Evolutionary conservation across 2,329 filamentous ascomycete species (phyloP), one percentile per base, ranked within the genome.

Genomic region (Monilinia fructigena): DNA sequence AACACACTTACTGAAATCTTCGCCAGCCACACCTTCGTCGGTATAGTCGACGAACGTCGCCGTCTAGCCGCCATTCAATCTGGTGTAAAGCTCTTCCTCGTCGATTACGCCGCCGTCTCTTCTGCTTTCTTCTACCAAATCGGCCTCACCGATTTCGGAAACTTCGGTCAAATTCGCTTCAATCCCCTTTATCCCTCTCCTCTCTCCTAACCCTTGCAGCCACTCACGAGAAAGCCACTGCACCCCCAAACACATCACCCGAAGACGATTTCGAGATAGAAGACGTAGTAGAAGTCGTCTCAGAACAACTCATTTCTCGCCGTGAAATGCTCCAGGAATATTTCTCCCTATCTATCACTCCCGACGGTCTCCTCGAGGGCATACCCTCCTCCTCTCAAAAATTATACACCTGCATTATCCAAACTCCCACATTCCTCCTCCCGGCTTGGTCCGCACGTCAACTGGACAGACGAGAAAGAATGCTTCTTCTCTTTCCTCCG

Each of bases 111-210:
- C 14, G 88, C 94, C 76, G 81, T 91, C 1, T 91, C 87, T 76
- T 90, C 88, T 69, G 94, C 98, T 73, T 96, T 94, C 77, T 96
- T 98, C 77, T 99, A 99, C 79, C 95, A 99, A 78, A 80, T 98
- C 26, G 94, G 93, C 0, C 84, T 99, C 47, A 96, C 93, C 0
- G 93, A 99, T 75, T 99, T 99, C 78, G 92, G 90, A 1, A 99
- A 99, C 76, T 97, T 97, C 74, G 95, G 95, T 3, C 78, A 82
- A 28, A 93, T 99, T 67, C 87, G 86, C 14, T 92, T 99, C 73
- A 85, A 87, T 59, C 91, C 92, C 85, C 92, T 0, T 83, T 97
- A 0, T 82, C 87, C 67, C 79, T 99, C 6, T 80, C 82, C 5
- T 86, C 90, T 66, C 78, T 98, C 7, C 82, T 99, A 18, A 79